Evolutionary conservation across 2,329 filamentous ascomycete genomes (phyloP).

Genomic region (Thielaviopsis populi): DNA sequence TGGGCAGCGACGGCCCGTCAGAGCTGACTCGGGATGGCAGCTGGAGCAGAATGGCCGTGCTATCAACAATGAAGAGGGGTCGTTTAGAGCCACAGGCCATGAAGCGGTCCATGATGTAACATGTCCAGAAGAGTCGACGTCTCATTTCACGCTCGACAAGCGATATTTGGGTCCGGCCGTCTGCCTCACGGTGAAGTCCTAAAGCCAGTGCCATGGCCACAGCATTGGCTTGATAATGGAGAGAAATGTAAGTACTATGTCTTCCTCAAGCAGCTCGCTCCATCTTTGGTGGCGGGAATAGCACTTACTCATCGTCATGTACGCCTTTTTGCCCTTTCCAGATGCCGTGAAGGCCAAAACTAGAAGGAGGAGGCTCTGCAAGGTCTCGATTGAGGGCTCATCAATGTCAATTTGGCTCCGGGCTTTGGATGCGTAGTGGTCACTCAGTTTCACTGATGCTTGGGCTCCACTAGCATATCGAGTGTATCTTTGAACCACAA

Average conservation of each 20-base stretch:
- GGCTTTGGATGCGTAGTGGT: constrained; percentile 58
- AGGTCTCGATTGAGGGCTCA: constrained; percentile 61
- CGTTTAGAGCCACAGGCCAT: constrained; percentile 66
- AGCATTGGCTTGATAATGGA: constrained; percentile 43
- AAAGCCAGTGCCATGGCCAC: constrained; percentile 73
- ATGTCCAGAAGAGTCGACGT: constrained; percentile 75
- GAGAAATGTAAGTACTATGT: constrained; percentile 24
- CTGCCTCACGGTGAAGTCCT: constrained; percentile 64
- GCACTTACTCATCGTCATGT: constrained; percentile 62
- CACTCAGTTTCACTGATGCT: constrained; percentile 50
- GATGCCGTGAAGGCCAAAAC: constrained; percentile 61
- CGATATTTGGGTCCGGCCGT: constrained; percentile 30
- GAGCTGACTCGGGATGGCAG: constrained; percentile 56
- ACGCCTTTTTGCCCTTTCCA: constrained; percentile 70
- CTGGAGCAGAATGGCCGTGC: constrained; percentile 52
- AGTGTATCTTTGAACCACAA: constrained; percentile 43
- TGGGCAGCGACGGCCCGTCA: constrained; percentile 41
- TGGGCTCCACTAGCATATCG: constrained; percentile 52
- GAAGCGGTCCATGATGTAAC: constrained; percentile 76
- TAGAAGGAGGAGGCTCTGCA: constrained; percentile 63
- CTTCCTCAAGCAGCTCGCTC: neutral
- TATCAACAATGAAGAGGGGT: constrained; percentile 65
- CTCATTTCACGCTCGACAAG: constrained; percentile 55
- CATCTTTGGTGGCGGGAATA: neutral
- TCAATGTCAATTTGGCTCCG: constrained; percentile 60